These are phyloP conservation scores for Trichoderma gamsii DNA, from an alignment of 495 filamentous ascomycete genomes.

Conservation along the genomic window DNA sequence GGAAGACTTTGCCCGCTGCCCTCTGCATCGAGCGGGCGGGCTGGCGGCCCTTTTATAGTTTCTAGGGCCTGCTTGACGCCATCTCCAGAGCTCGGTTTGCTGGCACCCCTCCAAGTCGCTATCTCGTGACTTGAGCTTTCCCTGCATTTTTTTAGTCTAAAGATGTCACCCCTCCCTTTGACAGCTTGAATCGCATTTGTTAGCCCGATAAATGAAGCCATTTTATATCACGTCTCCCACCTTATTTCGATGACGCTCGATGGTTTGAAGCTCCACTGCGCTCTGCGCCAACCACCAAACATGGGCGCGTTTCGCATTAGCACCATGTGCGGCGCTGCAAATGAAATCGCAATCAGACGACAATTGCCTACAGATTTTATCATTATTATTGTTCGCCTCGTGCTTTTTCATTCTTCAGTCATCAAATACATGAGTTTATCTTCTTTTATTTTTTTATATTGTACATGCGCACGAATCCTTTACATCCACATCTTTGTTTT, in stretches of 20 bases:
- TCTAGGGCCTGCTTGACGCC: not conserved
- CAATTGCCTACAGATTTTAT: not conserved
- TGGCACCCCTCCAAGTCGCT: not conserved
- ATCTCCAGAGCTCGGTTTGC: not conserved
- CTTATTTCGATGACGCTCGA: conserved; percentile 2
- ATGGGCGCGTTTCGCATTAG: not conserved
- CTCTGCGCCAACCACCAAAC: not conserved
- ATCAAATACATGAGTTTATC: not conserved
- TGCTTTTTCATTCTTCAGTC: not conserved
- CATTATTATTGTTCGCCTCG: not conserved
- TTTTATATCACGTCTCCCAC: not conserved
- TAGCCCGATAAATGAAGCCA: not conserved
- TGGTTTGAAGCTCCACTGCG: not conserved
- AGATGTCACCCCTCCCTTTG: not conserved
- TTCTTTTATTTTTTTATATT: not conserved
- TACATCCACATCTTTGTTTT: not conserved
- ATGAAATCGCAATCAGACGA: no score
- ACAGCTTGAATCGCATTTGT: not conserved
- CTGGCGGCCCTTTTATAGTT: conserved; percentile 10
- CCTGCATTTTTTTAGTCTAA: not conserved
- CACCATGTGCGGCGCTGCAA: not conserved
- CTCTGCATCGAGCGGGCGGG: not conserved
- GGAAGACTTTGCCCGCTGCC: not conserved
- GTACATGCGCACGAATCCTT: not conserved
- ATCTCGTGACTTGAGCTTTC: not conserved